Percentiles rank a stretch among this genome's conserved stretches.
Evolutionary conservation across 345 rosid genomes (phyloP).

Genomic region (Citrus sp.): DNA sequence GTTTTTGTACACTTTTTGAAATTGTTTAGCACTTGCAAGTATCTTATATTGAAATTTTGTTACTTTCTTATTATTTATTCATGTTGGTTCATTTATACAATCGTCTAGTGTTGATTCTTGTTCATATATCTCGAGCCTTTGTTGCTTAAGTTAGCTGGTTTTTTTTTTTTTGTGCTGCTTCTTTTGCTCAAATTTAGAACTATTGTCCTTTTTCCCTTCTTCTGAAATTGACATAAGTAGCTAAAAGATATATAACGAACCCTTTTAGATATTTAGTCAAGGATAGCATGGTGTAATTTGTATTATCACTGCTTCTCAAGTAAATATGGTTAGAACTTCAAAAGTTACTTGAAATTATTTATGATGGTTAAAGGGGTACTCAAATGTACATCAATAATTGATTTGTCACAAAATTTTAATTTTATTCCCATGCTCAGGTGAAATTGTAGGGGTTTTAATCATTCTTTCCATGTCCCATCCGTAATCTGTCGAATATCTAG

Average conservation of each 20-base stretch:
- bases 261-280: neutral
- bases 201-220: neutral
- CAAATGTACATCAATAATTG: neutral
- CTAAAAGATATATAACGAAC: neutral
- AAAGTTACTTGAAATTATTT: slow-evolving; percentile 1
- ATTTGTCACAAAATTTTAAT: neutral
- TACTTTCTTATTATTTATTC: neutral
- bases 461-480: neutral
- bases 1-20: slow-evolving; percentile 9
- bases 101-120: neutral
- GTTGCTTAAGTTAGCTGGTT: neutral
- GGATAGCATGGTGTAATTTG: neutral
- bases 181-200: neutral
- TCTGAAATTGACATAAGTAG: neutral
- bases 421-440: neutral
- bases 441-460: neutral
- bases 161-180: neutral
- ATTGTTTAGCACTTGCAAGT: slow-evolving; percentile 9
- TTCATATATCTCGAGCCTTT: neutral
- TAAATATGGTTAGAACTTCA: neutral
- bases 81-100: neutral
- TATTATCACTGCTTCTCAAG: neutral
- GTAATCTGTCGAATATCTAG: neutral
- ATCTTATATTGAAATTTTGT: neutral
- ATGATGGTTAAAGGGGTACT: neutral